phyloP scores from a whole-genome alignment of 164 flowering plant genomes.

The Kalanchoe fedtschenkoi region DNA sequence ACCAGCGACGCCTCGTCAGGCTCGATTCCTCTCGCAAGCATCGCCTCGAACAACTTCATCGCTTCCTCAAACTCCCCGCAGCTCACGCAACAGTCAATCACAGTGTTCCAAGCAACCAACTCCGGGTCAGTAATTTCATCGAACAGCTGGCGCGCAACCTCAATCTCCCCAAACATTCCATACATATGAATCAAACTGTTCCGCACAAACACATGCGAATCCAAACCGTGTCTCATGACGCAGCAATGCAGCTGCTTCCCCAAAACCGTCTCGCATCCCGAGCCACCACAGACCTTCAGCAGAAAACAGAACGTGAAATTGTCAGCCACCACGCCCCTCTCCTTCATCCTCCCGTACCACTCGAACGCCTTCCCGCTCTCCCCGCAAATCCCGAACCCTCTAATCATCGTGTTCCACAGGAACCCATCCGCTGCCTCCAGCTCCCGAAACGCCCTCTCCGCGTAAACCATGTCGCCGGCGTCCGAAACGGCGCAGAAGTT shows the following conservation, averaged over 20 bases:
- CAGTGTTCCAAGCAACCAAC: conserved; percentile 51
- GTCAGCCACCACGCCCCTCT: conserved; percentile 24
- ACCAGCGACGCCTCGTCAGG: conserved; percentile 44
- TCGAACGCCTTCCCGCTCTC: conserved; percentile 21
- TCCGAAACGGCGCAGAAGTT: conserved; percentile 30
- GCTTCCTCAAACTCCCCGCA: conserved; percentile 30
- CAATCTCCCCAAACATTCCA: conserved; percentile 25
- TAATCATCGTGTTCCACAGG: conserved; percentile 58
- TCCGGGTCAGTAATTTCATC: conserved; percentile 32
- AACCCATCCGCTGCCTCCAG: conserved; percentile 49
- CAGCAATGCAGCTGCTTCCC: conserved; percentile 39
- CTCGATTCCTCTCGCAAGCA: conserved; percentile 21
- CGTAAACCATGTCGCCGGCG: conserved; percentile 36
- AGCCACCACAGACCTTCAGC: conserved; percentile 33
- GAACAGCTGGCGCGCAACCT: conserved; percentile 29
- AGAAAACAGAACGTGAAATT: conserved; percentile 49
- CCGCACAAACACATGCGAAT: conserved; percentile 35
- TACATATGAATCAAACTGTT: conserved; percentile 51
- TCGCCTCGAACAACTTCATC: conserved; percentile 24
- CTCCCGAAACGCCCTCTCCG: conserved; percentile 27
- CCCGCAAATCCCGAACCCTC: conserved; percentile 33
- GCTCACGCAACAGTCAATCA: conserved; percentile 32
- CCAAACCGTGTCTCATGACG: conserved; percentile 32
- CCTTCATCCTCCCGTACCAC: conserved; percentile 35
- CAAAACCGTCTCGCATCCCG: conserved; percentile 15